A percentile compares a stretch with the other conserved stretches of the same genome.
Evolutionary conservation across 306 rosid species (phyloP).

Genomic region (Malus fusca): DNA sequence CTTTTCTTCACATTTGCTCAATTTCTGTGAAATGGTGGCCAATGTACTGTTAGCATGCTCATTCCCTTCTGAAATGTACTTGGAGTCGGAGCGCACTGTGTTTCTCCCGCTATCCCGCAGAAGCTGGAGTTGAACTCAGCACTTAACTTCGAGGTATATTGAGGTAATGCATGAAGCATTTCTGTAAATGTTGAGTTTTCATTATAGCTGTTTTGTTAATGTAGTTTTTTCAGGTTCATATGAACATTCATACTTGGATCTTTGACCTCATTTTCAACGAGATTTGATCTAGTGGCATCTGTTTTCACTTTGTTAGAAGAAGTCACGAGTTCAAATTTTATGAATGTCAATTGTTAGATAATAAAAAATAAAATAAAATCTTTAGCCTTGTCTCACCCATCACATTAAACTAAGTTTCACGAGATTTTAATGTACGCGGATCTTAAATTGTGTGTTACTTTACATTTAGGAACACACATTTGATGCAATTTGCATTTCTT

Average conservation of each 20-base stretch:
- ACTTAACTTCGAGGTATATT: background rate
- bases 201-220: background rate
- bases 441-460: background rate
- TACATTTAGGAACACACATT: background rate
- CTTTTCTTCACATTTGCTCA: background rate
- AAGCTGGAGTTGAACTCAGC: background rate
- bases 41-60: background rate
- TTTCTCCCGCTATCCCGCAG: background rate
- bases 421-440: background rate
- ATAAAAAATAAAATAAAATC: background rate
- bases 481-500: background rate
- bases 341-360: background rate
- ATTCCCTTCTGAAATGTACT: background rate
- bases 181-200: background rate
- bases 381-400: background rate
- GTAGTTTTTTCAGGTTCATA: background rate
- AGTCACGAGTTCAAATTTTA: background rate
- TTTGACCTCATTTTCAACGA: background rate
- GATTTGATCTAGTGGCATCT: background rate
- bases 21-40: background rate
- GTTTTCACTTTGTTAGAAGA: too few species aligned
- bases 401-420: background rate
- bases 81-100: background rate
- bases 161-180: conserved; percentile 6
- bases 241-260: background rate